These are phyloP conservation scores for Quillaja saponaria DNA, from an alignment of 306 rosid genomes.

Conservation along the genomic window DNA sequence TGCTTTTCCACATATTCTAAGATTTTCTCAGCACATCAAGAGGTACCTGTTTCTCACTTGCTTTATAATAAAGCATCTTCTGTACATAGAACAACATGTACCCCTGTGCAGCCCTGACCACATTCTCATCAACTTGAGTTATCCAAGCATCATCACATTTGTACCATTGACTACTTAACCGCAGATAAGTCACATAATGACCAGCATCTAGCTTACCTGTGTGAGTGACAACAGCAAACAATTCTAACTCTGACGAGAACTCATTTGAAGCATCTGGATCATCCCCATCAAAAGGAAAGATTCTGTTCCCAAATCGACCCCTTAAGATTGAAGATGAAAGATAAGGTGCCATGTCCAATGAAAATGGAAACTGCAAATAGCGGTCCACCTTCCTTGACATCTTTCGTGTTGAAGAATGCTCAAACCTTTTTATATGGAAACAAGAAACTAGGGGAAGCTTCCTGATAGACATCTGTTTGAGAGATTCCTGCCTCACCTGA, in stretches of 20 bases:
- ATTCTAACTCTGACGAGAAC: slow-evolving; percentile 75
- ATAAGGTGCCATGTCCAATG: slow-evolving; percentile 84
- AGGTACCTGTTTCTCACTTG: slow-evolving; percentile 54
- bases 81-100: slow-evolving; percentile 98
- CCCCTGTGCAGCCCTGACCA: slow-evolving; percentile 81
- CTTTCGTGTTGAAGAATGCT: slow-evolving; percentile 82
- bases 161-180: slow-evolving; percentile 74
- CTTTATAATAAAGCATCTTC: slow-evolving; percentile 69
- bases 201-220: slow-evolving; percentile 90
- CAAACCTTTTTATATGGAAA: slow-evolving; percentile 90
- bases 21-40: slow-evolving; percentile 44
- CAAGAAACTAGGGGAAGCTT: slow-evolving; percentile 88
- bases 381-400: slow-evolving; percentile 87
- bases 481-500: slow-evolving; percentile 86
- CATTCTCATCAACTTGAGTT: slow-evolving; percentile 78
- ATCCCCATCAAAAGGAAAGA: slow-evolving; percentile 71
- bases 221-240: slow-evolving; percentile 90
- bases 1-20: slow-evolving; percentile 16
- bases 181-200: slow-evolving; percentile 74
- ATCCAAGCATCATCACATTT: slow-evolving; percentile 92
- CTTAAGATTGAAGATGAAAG: slow-evolving; percentile 85
- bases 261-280: slow-evolving; percentile 64
- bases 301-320: slow-evolving; percentile 77
- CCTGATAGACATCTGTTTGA: slow-evolving; percentile 92
- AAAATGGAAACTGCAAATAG: slow-evolving; percentile 85